Percentiles rank a stretch among this genome's conserved stretches.
These are phyloP conservation scores for Cutaneotrichosporon daszewskae DNA, from an alignment of 1,284 basidiomycete species.

Conservation along the genomic window DNA sequence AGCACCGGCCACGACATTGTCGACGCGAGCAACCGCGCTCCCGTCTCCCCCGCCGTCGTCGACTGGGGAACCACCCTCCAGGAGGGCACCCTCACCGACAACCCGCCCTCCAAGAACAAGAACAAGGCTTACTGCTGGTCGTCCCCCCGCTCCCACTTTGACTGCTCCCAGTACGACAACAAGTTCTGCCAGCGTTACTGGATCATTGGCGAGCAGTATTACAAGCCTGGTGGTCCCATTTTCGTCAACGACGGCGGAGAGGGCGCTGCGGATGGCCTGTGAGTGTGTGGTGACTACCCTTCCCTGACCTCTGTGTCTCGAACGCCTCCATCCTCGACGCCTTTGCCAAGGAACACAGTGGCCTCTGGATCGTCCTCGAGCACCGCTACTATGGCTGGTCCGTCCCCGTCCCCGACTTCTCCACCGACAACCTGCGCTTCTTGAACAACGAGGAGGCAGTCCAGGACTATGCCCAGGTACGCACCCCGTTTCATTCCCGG, in stretches of 20 bases:
- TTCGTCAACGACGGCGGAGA: slow-evolving; percentile 80
- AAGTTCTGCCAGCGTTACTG: slow-evolving; percentile 63
- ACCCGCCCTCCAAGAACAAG: no score
- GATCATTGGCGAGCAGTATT: slow-evolving; percentile 79
- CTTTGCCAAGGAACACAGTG: slow-evolving; percentile 72
- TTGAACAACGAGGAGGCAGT: slow-evolving; percentile 82
- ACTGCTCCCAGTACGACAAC: slow-evolving; percentile 36
- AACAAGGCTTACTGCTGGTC: slow-evolving; percentile 58
- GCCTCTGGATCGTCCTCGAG: slow-evolving; percentile 80
- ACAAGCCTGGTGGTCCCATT: slow-evolving; percentile 67
- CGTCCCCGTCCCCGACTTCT: slow-evolving; percentile 60
- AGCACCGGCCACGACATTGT: no score
- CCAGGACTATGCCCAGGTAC: slow-evolving; percentile 71
- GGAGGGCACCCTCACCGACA: no score
- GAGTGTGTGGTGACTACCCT: no score
- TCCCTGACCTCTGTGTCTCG: no score
- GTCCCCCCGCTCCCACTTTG: slow-evolving; percentile 71
- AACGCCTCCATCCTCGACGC: slow-evolving; percentile 87
- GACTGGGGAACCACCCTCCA: no score
- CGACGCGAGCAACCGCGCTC: no score
- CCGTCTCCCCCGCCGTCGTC: no score
- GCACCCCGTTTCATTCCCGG: slow-evolving; percentile 5
- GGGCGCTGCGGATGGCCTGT: no score
- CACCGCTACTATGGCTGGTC: slow-evolving; percentile 70
- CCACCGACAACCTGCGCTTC: slow-evolving; percentile 74